A percentile compares a stretch with the other conserved stretches of the same genome.
Evolutionary conservation across 768 basidiomycete genomes (phyloP).

Genomic region (Pleurotus citrinopileatus): DNA sequence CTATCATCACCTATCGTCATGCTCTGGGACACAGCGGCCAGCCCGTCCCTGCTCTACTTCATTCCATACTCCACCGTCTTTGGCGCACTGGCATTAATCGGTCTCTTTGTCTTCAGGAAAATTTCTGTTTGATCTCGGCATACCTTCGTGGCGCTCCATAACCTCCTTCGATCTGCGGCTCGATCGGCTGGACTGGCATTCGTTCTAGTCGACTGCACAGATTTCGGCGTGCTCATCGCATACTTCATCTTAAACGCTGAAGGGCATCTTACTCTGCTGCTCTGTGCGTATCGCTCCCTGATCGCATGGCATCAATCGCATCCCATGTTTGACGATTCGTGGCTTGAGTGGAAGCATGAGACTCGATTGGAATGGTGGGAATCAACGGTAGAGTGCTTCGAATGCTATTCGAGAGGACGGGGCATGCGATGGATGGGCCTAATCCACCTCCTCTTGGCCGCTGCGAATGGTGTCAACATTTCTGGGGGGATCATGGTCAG

Average conservation of each 20-base stretch:
- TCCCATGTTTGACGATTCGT: conserved; percentile 24
- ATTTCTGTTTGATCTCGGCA: conserved; percentile 30
- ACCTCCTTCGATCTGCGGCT: conserved; percentile 30
- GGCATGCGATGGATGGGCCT: conserved; percentile 25
- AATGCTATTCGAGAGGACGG: conserved; percentile 16
- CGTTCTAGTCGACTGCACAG: conserved; percentile 26
- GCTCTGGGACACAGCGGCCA: conserved; percentile 10
- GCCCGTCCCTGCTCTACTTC: conserved; percentile 30
- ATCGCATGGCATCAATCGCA: conserved; percentile 35
- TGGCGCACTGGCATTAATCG: conserved; percentile 25
- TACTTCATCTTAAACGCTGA: conserved; percentile 29
- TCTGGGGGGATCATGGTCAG: conserved; percentile 29
- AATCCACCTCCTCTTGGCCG: conserved; percentile 27
- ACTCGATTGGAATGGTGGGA: conserved; percentile 15
- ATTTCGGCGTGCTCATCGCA: conserved; percentile 26
- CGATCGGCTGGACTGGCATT: conserved; percentile 33
- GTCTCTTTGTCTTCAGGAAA: conserved; percentile 23
- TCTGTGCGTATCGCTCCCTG: conserved; percentile 32
- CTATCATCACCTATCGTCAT: not conserved
- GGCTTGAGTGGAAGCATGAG: conserved; percentile 29
- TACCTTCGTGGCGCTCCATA: conserved; percentile 29
- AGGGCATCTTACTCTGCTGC: conserved; percentile 30
- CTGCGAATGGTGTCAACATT: conserved; percentile 30
- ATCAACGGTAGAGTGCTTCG: conserved; percentile 21
- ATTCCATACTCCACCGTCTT: conserved; percentile 29